Percentiles rank a stretch among this genome's conserved stretches.
Conservation (phyloP, 805 yeast species). For the Saccharomyces mikatae region DNA sequence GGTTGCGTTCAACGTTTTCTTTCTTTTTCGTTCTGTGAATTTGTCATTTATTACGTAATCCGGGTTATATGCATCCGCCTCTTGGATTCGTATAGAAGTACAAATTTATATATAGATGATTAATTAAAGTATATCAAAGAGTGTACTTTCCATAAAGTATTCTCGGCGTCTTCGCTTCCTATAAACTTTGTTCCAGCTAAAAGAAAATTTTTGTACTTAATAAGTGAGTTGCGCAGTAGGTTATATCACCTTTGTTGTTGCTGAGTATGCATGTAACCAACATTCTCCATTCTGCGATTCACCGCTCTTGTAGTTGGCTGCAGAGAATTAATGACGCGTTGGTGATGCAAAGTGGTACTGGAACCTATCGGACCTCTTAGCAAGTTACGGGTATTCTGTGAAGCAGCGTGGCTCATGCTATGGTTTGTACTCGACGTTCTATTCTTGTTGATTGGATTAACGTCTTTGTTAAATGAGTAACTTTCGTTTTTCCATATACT, state of each 20-base stretch:
- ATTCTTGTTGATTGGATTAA: constrained; percentile 17
- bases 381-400: constrained; percentile 11
- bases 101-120: not conserved
- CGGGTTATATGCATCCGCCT: not conserved
- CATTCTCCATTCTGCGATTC: constrained; percentile 29
- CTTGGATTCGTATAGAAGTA: not conserved
- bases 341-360: constrained; percentile 17
- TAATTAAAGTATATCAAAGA: not conserved
- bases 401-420: constrained; percentile 1
- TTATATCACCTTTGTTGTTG: not conserved
- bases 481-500: constrained; percentile 28
- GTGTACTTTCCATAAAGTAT: not conserved
- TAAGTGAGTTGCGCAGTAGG: not conserved
- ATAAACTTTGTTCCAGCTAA: not conserved
- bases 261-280: not conserved
- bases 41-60: not conserved
- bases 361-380: constrained; percentile 13
- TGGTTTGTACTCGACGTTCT: constrained; percentile 7
- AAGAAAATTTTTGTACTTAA: too few species aligned
- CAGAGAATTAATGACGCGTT: constrained; percentile 22
- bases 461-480: constrained; percentile 18
- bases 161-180: not conserved
- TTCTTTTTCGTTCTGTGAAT: not conserved
- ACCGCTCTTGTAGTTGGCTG: constrained; percentile 39
- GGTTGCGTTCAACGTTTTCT: not conserved